Evolutionary conservation across 2,329 filamentous ascomycete genomes (phyloP).

Genomic region (Colletotrichum chlorophyti): DNA sequence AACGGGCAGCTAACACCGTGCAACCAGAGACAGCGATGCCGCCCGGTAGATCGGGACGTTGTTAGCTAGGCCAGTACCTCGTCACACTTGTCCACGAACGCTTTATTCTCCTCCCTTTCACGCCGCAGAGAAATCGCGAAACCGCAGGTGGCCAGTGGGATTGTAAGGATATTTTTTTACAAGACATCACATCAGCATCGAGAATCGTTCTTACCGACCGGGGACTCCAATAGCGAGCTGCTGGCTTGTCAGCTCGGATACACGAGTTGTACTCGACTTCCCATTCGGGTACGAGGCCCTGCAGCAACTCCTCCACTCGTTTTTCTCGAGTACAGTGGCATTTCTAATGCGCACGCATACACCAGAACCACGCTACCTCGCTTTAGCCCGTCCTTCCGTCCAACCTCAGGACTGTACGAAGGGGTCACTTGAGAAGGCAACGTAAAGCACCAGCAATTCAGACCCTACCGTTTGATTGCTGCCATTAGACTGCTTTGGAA

Average conservation of each 20-base stretch:
- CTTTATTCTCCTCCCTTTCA: conserved; percentile 25
- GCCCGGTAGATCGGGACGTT: conserved; percentile 1
- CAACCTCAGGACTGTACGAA: conserved; percentile 13
- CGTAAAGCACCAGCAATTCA: background rate
- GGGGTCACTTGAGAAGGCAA: conserved; percentile 17
- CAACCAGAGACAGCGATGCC: background rate
- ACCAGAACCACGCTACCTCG: conserved; percentile 24
- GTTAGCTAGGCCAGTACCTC: conserved; percentile 18
- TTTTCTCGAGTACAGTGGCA: conserved; percentile 29
- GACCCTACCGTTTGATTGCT: conserved; percentile 1
- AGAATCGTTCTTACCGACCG: background rate
- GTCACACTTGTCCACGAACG: background rate
- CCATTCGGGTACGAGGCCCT: conserved; percentile 20
- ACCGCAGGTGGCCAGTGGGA: conserved; percentile 3
- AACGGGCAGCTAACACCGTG: conserved; percentile 15
- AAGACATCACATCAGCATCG: background rate
- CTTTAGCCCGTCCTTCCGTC: conserved; percentile 11
- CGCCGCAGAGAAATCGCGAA: conserved; percentile 13
- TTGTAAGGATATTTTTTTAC: background rate
- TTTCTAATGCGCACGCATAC: conserved; percentile 29
- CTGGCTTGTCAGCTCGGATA: background rate
- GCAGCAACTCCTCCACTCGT: conserved; percentile 27
- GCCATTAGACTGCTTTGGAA: background rate
- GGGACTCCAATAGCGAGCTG: background rate
- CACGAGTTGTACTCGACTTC: conserved; percentile 10